Evolutionary conservation across 2,329 filamentous ascomycete genomes (phyloP), one percentile per base, ranked within the genome.

Genomic region (Cytospora leucostoma): DNA sequence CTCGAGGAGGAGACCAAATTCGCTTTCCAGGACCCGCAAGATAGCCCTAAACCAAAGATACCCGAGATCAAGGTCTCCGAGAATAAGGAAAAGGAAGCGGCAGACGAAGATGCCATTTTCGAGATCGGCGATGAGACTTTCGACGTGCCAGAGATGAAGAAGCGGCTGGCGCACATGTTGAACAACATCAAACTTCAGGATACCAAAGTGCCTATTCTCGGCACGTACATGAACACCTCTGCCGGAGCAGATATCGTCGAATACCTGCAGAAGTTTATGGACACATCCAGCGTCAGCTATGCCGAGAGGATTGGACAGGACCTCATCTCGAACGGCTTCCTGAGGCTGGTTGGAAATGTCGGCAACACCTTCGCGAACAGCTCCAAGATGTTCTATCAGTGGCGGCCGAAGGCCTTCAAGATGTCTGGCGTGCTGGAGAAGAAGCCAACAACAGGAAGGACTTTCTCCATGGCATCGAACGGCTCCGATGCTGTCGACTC

Each of bases 1-100:
- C 80, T 98, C 65, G 95, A 99, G 75, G 95, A 99, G 77, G 96
- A 99, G 80, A 97, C 97, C 76, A 98, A 99, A 78, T 84, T 99
- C 61, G 95, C 93, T 47, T 99, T 99, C 77, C 93, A 97, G 75
- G 92, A 93, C 68, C 92, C 93, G 2, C 85, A 89, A 70, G 80
- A 76, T 38, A 93, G 90, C 74, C 89, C 90, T 3, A 81, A 87
- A 74, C 74, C 81, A 61, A 76, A 77, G 40, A 90, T 92, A 49
- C 91, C 91, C 52, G 93, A 93, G 73, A 96, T 99, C 77, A 96
- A 97, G 76, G 88, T 98, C 49, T 87, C 90, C 21, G 49, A 58
- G 37, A 85, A 87, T 67, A 82, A 84, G 64, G 84, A 85, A 62
- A 83, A 85, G 15, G 83, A 84, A 38, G 82, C 88, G 11, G 82